These are phyloP conservation scores for Drechslerella dactyloides DNA, from an alignment of 2,329 filamentous ascomycete genomes.

Conservation along the genomic window DNA sequence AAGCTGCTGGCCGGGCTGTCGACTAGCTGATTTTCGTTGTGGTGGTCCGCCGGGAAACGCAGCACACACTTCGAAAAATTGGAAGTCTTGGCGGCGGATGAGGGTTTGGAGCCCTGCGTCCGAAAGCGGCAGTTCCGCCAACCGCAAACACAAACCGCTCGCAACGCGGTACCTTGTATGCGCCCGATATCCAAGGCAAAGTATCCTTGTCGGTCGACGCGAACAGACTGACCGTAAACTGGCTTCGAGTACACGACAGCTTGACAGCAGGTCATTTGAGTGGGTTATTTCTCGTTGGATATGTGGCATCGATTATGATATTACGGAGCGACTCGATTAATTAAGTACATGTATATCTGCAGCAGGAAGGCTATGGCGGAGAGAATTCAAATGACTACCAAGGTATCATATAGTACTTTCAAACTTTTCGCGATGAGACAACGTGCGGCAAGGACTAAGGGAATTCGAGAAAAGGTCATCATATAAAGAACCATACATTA, in stretches of 20 bases:
- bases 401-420: constrained; percentile 31
- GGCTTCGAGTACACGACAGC: too few relatives aligned
- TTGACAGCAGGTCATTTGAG: too few relatives aligned
- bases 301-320: too few relatives aligned
- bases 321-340: neutral
- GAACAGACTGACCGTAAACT: too few relatives aligned
- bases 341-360: neutral
- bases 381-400: constrained; percentile 19
- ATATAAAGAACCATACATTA: constrained; percentile 19
- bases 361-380: constrained; percentile 4
- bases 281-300: too few relatives aligned
- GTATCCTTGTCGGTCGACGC: too few relatives aligned
- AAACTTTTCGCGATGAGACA: constrained; percentile 27
- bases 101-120: constrained; percentile 46
- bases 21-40: constrained; percentile 46
- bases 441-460: constrained; percentile 11
- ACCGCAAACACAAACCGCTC: constrained; percentile 12
- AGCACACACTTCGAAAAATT: constrained; percentile 22
- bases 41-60: constrained; percentile 17
- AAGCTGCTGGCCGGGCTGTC: constrained; percentile 14
- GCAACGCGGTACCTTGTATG: constrained; percentile 17
- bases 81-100: constrained; percentile 41
- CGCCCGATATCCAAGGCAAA: too few relatives aligned
- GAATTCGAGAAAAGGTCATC: constrained; percentile 2
- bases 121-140: constrained; percentile 9